Conservation (phyloP, 1,284 basidiomycete species). For the Ustilago esculenta region DNA sequence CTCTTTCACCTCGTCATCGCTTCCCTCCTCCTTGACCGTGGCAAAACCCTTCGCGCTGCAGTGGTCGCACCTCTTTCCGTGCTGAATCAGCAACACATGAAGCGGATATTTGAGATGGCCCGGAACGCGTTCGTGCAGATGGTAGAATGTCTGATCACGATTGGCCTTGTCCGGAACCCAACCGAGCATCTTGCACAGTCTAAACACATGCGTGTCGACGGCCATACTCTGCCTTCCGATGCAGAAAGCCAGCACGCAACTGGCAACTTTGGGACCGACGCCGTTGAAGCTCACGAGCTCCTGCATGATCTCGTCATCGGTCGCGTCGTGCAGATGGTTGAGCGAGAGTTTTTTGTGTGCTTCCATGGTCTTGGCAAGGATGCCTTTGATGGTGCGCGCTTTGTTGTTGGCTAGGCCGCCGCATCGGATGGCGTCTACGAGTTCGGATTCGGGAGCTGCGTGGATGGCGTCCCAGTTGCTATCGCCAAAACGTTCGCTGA, state of each 20-base stretch:
- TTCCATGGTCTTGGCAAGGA: conserved; percentile 39
- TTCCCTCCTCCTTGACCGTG: conserved; percentile 56
- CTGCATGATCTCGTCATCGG: conserved; percentile 76
- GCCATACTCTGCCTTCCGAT: conserved; percentile 78
- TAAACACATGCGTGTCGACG: conserved; percentile 76
- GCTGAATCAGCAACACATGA: conserved; percentile 77
- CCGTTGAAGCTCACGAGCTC: conserved; percentile 69
- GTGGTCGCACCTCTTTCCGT: conserved; percentile 69
- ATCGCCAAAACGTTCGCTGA: conserved; percentile 74
- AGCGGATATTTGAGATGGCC: conserved; percentile 76
- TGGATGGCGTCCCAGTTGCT: conserved; percentile 75
- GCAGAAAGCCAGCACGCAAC: conserved; percentile 81
- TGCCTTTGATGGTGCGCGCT: conserved; percentile 72
- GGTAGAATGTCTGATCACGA: conserved; percentile 76
- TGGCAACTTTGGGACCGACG: conserved; percentile 81
- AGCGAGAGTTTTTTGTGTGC: conserved; percentile 64
- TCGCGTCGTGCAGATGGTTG: conserved; percentile 67
- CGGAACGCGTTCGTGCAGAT: conserved; percentile 75
- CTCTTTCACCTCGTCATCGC: conserved; percentile 8
- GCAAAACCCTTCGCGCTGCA: conserved; percentile 65
- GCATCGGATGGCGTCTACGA: conserved; percentile 75
- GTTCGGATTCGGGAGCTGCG: conserved; percentile 70
- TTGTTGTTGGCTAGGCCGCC: conserved; percentile 82
- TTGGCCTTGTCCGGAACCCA: conserved; percentile 76
- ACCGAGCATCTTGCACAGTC: conserved; percentile 75